Conservation (phyloP, 2,329 filamentous ascomycete genomes). For the Aspergillus nomiae region DNA sequence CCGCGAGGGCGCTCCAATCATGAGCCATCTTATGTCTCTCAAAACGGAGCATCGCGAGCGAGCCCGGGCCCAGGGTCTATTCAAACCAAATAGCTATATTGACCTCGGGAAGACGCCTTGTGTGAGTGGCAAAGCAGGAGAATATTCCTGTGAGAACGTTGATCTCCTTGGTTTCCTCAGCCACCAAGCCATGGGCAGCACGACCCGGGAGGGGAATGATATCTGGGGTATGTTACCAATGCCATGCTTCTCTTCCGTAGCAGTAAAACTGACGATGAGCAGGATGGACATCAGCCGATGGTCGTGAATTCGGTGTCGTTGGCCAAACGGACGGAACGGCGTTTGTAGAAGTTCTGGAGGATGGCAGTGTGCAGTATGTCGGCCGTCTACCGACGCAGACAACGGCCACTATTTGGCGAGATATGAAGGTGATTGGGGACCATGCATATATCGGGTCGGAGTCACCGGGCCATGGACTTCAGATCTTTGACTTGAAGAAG, state of each 20-base stretch:
- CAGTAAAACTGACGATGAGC: not conserved
- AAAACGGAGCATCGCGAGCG: slow-evolving; percentile 17
- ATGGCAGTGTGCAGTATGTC: slow-evolving; percentile 20
- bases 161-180: slow-evolving; percentile 20
- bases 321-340: slow-evolving; percentile 22
- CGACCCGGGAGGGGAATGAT: slow-evolving; percentile 22
- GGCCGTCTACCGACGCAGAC: slow-evolving; percentile 21
- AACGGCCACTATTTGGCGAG: slow-evolving; percentile 14
- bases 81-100: slow-evolving; percentile 16
- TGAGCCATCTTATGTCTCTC: slow-evolving; percentile 19
- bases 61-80: slow-evolving; percentile 15
- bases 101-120: slow-evolving; percentile 12
- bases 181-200: slow-evolving; percentile 22
- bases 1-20: slow-evolving; percentile 9
- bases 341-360: slow-evolving; percentile 18
- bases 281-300: slow-evolving; percentile 21
- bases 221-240: slow-evolving; percentile 17
- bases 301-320: slow-evolving; percentile 21
- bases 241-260: not conserved
- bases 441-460: slow-evolving; percentile 23
- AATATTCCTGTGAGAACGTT: slow-evolving; percentile 21
- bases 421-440: slow-evolving; percentile 21
- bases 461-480: slow-evolving; percentile 18
- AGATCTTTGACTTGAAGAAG: slow-evolving; percentile 24
- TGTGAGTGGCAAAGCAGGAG: slow-evolving; percentile 18